phyloP scores from a whole-genome alignment of 2,329 filamentous ascomycete genomes.

The Diaporthe citri region DNA sequence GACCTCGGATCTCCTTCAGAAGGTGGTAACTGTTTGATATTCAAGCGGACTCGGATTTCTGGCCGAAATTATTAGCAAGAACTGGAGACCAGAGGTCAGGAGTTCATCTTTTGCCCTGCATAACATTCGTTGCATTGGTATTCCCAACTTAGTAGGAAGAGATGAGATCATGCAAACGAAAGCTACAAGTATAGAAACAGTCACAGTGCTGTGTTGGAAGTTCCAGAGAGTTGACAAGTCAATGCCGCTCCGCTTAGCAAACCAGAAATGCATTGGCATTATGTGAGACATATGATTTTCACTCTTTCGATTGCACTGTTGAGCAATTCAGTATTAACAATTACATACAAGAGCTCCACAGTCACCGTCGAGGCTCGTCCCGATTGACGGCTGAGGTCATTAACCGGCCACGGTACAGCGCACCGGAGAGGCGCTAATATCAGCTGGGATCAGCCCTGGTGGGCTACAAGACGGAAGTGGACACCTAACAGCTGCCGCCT shows the following conservation, averaged over 20 bases:
- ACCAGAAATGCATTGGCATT: background rate
- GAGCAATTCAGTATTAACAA: slow-evolving; percentile 1
- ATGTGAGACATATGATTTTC: background rate
- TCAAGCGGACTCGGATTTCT: background rate
- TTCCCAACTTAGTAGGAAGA: background rate
- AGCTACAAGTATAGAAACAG: background rate
- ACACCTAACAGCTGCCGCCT: slow-evolving; percentile 34
- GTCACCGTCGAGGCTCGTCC: background rate
- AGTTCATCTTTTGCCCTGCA: background rate
- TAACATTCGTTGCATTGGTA: no score
- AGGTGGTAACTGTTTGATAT: background rate
- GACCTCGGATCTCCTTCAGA: background rate
- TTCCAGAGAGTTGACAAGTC: slow-evolving; percentile 2
- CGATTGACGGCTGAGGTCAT: background rate
- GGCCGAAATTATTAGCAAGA: background rate
- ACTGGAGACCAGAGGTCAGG: no score
- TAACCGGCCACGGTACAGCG: background rate
- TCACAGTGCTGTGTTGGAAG: background rate
- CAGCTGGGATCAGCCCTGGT: slow-evolving; percentile 30
- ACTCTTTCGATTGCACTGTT: background rate
- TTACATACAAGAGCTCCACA: slow-evolving; percentile 7
- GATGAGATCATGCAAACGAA: background rate
- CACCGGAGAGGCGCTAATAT: slow-evolving; percentile 3
- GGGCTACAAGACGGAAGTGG: slow-evolving; percentile 27
- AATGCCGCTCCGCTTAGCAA: background rate